phyloP scores from a whole-genome alignment of 768 basidiomycete species.

The Pulveroboletus frians region DNA sequence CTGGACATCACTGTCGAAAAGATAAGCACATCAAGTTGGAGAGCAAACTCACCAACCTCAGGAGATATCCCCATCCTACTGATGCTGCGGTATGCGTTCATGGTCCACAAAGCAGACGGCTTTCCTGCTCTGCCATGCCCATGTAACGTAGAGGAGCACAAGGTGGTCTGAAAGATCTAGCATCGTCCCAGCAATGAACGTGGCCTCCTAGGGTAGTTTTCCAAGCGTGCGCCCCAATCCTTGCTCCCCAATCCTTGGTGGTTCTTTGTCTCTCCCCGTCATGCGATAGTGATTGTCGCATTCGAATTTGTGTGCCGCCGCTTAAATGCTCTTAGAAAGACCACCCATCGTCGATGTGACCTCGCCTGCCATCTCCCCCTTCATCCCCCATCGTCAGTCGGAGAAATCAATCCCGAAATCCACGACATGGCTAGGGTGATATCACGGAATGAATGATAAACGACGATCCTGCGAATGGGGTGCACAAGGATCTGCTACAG shows the following conservation, averaged over 20 bases:
- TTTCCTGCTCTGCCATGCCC: too few relatives aligned
- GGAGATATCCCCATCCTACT: conserved; percentile 42
- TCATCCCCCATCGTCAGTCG: conserved; percentile 50
- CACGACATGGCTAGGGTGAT: too few relatives aligned
- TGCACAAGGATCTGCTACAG: conserved; percentile 8
- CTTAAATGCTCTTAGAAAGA: too few relatives aligned
- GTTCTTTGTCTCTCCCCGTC: not conserved
- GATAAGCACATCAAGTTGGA: conserved; percentile 79
- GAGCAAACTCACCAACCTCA: conserved; percentile 88
- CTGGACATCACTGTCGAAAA: conserved; percentile 63
- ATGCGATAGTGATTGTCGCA: conserved; percentile 28
- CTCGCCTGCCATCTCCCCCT: conserved; percentile 83
- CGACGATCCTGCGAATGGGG: conserved; percentile 45
- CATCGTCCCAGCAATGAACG: conserved; percentile 58
- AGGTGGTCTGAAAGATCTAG: too few relatives aligned
- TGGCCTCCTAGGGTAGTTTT: conserved; percentile 60
- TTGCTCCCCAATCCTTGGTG: not conserved
- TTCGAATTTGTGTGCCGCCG: too few relatives aligned
- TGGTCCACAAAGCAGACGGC: too few relatives aligned
- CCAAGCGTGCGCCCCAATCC: conserved; percentile 35
- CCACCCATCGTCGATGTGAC: conserved; percentile 86
- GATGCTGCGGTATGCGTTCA: too few relatives aligned
- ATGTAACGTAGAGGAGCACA: too few relatives aligned
- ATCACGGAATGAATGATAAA: too few relatives aligned
- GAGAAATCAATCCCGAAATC: too few relatives aligned